A percentile compares a stretch with the other conserved stretches of the same genome.
phyloP scores from a whole-genome alignment of 805 yeast species.

The Yamadazyma sp. region DNA sequence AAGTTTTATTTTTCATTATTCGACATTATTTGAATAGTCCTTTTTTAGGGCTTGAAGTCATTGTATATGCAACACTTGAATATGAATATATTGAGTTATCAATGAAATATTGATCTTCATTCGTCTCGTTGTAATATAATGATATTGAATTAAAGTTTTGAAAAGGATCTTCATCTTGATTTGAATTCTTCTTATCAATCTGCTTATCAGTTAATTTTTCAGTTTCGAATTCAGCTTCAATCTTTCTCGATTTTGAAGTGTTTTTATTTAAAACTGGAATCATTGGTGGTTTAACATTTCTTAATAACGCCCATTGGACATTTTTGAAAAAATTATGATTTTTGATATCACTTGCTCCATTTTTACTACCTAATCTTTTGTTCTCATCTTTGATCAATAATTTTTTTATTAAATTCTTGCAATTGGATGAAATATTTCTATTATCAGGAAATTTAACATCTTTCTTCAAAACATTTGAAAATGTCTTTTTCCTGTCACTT shows the following conservation, averaged over 20 bases:
- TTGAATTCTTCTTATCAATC: slow-evolving; percentile 7
- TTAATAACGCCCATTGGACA: slow-evolving; percentile 90
- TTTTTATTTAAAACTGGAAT: slow-evolving; percentile 67
- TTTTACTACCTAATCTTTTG: slow-evolving; percentile 83
- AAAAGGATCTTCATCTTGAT: slow-evolving; percentile 62
- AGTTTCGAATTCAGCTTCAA: slow-evolving; percentile 16
- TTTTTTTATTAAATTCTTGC: slow-evolving; percentile 78
- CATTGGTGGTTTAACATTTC: slow-evolving; percentile 95
- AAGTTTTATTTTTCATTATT: neutral
- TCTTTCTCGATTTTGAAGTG: slow-evolving; percentile 13
- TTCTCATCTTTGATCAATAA: slow-evolving; percentile 84
- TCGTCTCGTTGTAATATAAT: slow-evolving; percentile 64
- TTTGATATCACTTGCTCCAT: slow-evolving; percentile 95
- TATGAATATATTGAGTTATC: slow-evolving; percentile 48
- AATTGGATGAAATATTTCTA: slow-evolving; percentile 62
- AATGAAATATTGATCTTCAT: slow-evolving; percentile 40
- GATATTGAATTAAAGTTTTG: slow-evolving; percentile 84
- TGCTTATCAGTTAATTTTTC: slow-evolving; percentile 22
- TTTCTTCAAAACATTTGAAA: slow-evolving; percentile 77
- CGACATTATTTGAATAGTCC: slow-evolving; percentile 24
- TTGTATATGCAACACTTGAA: slow-evolving; percentile 56
- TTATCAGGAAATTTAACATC: slow-evolving; percentile 77
- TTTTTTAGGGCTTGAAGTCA: slow-evolving; percentile 31
- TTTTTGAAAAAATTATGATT: slow-evolving; percentile 87
- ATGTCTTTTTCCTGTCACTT: slow-evolving; percentile 80